Percentiles rank a stretch among this genome's conserved stretches.
Evolutionary conservation across 2,329 filamentous ascomycete genomes (phyloP).

Genomic region (Chrysoporthe austroafricana): DNA sequence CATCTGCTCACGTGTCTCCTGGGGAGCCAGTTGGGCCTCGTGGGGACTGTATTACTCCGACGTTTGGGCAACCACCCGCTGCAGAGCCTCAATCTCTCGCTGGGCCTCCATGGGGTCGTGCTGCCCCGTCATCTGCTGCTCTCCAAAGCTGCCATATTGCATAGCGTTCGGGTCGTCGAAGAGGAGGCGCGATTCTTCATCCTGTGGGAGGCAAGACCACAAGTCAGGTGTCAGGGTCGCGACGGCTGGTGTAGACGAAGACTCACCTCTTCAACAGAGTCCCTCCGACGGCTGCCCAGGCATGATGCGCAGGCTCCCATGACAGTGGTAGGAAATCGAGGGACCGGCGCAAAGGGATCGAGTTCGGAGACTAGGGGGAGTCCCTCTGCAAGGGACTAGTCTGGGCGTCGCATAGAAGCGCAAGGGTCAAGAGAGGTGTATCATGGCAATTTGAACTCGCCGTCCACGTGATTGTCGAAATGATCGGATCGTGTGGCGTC

Average conservation of each 20-base stretch:
- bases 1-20: slow-evolving; percentile 2
- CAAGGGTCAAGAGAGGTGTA: slow-evolving; percentile 8
- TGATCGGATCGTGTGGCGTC: neutral
- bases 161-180: slow-evolving; percentile 63
- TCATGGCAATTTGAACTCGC: slow-evolving; percentile 10
- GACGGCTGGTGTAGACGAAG: neutral
- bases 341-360: neutral
- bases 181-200: slow-evolving; percentile 61
- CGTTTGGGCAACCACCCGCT: slow-evolving; percentile 65
- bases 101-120: slow-evolving; percentile 66
- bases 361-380: slow-evolving; percentile 2
- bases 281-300: slow-evolving; percentile 26
- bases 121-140: slow-evolving; percentile 56
- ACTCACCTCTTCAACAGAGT: slow-evolving; percentile 26
- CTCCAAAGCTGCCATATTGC: slow-evolving; percentile 67
- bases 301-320: slow-evolving; percentile 29
- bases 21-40: slow-evolving; percentile 15
- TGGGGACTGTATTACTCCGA: slow-evolving; percentile 56
- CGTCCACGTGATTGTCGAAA: slow-evolving; percentile 1
- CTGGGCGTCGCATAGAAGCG: slow-evolving; percentile 23
- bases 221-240: slow-evolving; percentile 14
- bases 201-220: slow-evolving; percentile 40
- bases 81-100: slow-evolving; percentile 66
- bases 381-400: slow-evolving; percentile 23
- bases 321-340: neutral